These are phyloP conservation scores for Ogataea angusta DNA, from an alignment of 805 yeast species.

Conservation along the genomic window DNA sequence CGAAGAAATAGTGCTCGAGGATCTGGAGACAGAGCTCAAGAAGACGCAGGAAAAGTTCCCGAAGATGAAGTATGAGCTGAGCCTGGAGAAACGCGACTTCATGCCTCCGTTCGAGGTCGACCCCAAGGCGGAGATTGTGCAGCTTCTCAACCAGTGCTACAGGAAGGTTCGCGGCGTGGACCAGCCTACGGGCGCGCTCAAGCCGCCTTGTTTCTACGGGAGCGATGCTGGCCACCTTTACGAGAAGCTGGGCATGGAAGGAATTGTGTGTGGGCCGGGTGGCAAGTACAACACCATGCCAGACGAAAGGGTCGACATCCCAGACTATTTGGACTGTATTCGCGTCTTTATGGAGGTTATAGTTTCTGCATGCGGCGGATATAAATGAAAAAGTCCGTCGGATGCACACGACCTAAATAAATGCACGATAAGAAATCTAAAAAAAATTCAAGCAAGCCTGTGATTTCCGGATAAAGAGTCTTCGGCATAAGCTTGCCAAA, in stretches of 20 bases:
- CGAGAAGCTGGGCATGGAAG: constrained; percentile 24
- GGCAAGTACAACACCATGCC: constrained; percentile 29
- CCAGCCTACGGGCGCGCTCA: constrained; percentile 27
- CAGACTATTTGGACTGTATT: constrained; percentile 25
- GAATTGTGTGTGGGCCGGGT: constrained; percentile 28
- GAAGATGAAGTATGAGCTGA: constrained; percentile 24
- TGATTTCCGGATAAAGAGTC: constrained; percentile 1
- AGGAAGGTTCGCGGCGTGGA: constrained; percentile 15
- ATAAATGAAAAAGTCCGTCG: constrained; percentile 6
- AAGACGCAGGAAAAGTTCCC: constrained; percentile 23
- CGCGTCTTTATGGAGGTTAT: constrained; percentile 24
- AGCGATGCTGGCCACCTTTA: constrained; percentile 28
- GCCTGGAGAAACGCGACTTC: constrained; percentile 19
- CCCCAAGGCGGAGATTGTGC: constrained; percentile 22
- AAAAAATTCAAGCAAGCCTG: constrained; percentile 1
- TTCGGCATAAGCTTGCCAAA: background rate
- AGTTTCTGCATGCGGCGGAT: constrained; percentile 23
- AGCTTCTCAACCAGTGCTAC: constrained; percentile 17
- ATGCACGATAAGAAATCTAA: background rate
- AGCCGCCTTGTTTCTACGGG: constrained; percentile 28
- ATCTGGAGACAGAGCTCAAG: constrained; percentile 24
- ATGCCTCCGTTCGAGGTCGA: constrained; percentile 28
- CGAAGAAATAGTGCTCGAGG: constrained; percentile 25
- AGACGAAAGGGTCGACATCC: constrained; percentile 24
- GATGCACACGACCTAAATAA: background rate